phyloP scores from a whole-genome alignment of 1,284 basidiomycete species.

The Ustilago xerochloae region DNA sequence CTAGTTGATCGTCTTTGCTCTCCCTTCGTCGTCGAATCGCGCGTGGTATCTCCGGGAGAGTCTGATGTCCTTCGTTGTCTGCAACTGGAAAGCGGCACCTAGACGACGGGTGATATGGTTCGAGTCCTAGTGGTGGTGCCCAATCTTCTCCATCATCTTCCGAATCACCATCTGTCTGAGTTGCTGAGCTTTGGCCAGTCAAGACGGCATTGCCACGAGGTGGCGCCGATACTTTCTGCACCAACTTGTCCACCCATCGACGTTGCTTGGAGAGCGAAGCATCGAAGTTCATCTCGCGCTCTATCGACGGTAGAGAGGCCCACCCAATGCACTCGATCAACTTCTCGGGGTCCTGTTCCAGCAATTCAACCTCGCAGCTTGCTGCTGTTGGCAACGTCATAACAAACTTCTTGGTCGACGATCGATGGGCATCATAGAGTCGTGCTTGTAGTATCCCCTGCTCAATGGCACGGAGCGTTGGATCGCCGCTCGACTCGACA shows the following conservation, averaged over 20 bases:
- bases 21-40: not conserved
- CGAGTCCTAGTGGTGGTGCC: conserved; percentile 9
- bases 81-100: not conserved
- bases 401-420: not conserved
- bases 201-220: not conserved
- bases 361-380: not conserved
- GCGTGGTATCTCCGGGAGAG: not conserved
- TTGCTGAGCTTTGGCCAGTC: not conserved
- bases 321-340: conserved; percentile 12
- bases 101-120: conserved; percentile 11
- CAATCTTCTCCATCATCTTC: not conserved
- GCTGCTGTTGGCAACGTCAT: not conserved
- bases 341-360: not conserved
- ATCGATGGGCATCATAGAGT: not conserved
- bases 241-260: conserved; percentile 16
- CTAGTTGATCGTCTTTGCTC: not conserved
- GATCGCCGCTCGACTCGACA: conserved; percentile 3
- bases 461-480: conserved; percentile 7
- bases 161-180: not conserved
- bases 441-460: conserved; percentile 5
- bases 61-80: not conserved
- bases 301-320: conserved; percentile 14
- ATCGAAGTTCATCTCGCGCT: conserved; percentile 29
- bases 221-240: not conserved
- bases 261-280: conserved; percentile 6